Conservation (phyloP, 768 basidiomycete genomes). For the Lentinula boryana region DNA sequence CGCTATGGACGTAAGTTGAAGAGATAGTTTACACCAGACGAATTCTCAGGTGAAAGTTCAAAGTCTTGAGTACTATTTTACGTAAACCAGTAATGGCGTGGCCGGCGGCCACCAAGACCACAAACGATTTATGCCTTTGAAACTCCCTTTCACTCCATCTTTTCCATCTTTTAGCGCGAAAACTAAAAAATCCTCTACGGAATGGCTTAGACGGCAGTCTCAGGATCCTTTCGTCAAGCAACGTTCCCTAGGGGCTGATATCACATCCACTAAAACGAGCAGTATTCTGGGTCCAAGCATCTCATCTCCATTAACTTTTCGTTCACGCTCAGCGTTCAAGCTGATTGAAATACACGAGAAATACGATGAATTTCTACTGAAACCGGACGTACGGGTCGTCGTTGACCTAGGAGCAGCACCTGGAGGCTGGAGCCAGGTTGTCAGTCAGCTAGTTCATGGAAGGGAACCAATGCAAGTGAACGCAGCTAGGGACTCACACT, state of each 20-base stretch:
- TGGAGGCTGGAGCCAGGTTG: constrained; percentile 92
- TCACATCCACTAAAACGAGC: not conserved
- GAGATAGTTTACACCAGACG: no score
- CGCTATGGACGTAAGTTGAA: no score
- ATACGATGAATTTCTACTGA: constrained; percentile 45
- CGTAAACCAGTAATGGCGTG: no score
- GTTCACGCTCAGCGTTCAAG: constrained; percentile 90
- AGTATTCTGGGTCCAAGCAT: constrained; percentile 2
- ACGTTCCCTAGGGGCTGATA: constrained; percentile 22
- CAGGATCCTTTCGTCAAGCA: constrained; percentile 67
- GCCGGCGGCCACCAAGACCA: no score
- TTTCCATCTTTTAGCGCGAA: not conserved
- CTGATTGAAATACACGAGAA: constrained; percentile 70
- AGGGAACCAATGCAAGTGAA: constrained; percentile 37
- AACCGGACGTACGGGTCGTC: constrained; percentile 51
- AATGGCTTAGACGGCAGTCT: constrained; percentile 68
- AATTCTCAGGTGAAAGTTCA: no score
- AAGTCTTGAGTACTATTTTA: no score
- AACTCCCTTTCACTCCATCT: not conserved
- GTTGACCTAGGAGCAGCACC: constrained; percentile 92
- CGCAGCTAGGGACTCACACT: constrained; percentile 2
- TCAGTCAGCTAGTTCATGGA: constrained; percentile 34
- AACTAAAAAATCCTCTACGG: constrained; percentile 32
- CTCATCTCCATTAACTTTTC: constrained; percentile 34
- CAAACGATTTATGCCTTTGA: not conserved